Conservation (phyloP, 2,329 filamentous ascomycete genomes). For the Microcyclospora pomicola region DNA sequence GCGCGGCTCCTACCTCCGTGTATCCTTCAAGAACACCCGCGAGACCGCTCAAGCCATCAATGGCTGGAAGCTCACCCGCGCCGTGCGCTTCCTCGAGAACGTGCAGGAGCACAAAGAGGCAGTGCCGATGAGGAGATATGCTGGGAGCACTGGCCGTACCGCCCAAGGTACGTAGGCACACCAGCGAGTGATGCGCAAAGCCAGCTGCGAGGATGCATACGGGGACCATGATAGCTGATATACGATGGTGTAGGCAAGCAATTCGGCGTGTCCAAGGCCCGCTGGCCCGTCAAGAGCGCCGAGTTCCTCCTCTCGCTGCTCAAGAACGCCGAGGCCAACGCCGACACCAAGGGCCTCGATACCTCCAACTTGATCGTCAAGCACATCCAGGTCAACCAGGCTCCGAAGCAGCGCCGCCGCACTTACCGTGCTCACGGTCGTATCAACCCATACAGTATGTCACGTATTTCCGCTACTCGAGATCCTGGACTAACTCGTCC, state of each 20-base stretch:
- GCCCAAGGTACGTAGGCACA: conserved; percentile 73
- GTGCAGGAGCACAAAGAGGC: conserved; percentile 95
- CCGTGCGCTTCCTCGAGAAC: conserved; percentile 94
- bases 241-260: conserved; percentile 63
- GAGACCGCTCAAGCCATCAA: conserved; percentile 99
- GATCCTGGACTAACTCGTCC: conserved; percentile 1
- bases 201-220: conserved; percentile 26
- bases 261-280: conserved; percentile 93
- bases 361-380: conserved; percentile 96
- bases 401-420: conserved; percentile 95
- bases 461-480: background rate
- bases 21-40: conserved; percentile 99
- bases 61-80: conserved; percentile 94
- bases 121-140: conserved; percentile 95
- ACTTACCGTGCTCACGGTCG: conserved; percentile 99
- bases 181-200: conserved; percentile 8
- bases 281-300: conserved; percentile 99
- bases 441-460: conserved; percentile 50
- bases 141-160: conserved; percentile 85
- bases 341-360: conserved; percentile 93
- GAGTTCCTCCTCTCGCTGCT: conserved; percentile 95
- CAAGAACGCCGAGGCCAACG: conserved; percentile 94
- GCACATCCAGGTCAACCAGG: conserved; percentile 99
- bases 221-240: conserved; percentile 16
- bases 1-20: conserved; percentile 96